Evolutionary conservation across 768 basidiomycete genomes (phyloP).

Genomic region (Dentipellis sp.): DNA sequence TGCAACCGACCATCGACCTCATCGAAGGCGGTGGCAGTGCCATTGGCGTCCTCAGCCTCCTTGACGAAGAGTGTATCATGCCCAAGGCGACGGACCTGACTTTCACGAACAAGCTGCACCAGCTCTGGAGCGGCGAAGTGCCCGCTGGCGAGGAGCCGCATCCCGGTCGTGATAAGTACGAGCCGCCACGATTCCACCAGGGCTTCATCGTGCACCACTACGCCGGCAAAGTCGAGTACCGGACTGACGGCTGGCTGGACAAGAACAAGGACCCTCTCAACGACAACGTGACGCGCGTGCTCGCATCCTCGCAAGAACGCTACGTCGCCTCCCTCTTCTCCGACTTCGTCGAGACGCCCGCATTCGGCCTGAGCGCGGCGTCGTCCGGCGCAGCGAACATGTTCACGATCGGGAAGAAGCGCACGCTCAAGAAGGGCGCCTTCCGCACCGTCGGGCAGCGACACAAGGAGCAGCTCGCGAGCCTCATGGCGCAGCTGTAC

Average conservation of each 20-base stretch:
- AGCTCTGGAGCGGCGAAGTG: constrained; percentile 56
- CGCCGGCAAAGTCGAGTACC: constrained; percentile 93
- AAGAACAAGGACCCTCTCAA: constrained; percentile 99
- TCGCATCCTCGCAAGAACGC: constrained; percentile 73
- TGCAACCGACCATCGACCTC: constrained; percentile 97
- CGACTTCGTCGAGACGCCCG: constrained; percentile 53
- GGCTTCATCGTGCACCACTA: constrained; percentile 96
- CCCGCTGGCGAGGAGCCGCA: constrained; percentile 41
- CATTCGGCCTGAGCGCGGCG: constrained; percentile 9
- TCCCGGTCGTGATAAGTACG: constrained; percentile 77
- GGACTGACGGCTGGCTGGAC: constrained; percentile 94
- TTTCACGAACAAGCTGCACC: constrained; percentile 87
- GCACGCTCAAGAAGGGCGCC: constrained; percentile 85
- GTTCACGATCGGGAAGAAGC: constrained; percentile 47
- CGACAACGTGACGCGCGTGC: constrained; percentile 86
- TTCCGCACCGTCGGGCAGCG: constrained; percentile 94
- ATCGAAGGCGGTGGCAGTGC: constrained; percentile 68
- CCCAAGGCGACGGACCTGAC: constrained; percentile 95
- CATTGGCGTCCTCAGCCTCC: constrained; percentile 85
- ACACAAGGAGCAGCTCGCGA: constrained; percentile 90
- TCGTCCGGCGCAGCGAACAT: constrained; percentile 33
- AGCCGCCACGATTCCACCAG: constrained; percentile 80
- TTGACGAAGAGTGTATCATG: constrained; percentile 99
- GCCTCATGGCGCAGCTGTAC: constrained; percentile 84
- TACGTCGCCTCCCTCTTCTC: constrained; percentile 80